Evolutionary conservation across 768 basidiomycete genomes (phyloP).

Genomic region (Amanita inopinata): DNA sequence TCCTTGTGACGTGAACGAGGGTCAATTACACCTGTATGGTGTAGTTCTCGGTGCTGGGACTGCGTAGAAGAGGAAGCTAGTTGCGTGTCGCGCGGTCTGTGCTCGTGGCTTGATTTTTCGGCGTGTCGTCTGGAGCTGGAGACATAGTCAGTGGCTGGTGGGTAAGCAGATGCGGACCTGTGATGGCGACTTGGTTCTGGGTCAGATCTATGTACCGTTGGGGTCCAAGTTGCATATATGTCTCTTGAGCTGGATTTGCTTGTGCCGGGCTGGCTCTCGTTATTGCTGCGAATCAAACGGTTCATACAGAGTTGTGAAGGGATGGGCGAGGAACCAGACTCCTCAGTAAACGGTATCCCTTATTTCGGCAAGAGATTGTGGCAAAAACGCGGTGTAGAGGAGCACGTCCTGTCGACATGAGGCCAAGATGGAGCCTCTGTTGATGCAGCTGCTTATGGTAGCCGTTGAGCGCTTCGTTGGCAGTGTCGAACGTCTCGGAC

Average conservation of each 20-base stretch:
- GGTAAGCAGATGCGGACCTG: conserved; percentile 16
- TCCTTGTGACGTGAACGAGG: conserved; percentile 1
- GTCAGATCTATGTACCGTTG: conserved; percentile 12
- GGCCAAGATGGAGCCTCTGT: conserved; percentile 30
- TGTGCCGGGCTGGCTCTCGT: conserved; percentile 33
- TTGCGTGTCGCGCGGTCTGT: conserved; percentile 10
- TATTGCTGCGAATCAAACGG: conserved; percentile 39
- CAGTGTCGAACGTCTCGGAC: neutral
- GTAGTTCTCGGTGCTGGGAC: conserved; percentile 1
- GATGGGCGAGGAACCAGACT: conserved; percentile 1
- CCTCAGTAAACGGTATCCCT: conserved; percentile 3
- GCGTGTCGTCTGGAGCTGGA: conserved; percentile 15
- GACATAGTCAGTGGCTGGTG: conserved; percentile 15
- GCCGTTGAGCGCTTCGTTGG: neutral
- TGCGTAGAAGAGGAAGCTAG: neutral
- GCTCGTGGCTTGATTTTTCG: conserved; percentile 22
- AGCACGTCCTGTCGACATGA: conserved; percentile 44
- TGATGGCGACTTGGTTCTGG: conserved; percentile 18
- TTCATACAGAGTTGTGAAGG: conserved; percentile 25
- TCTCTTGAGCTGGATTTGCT: conserved; percentile 30
- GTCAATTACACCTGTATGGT: conserved; percentile 1
- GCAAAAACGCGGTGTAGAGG: conserved; percentile 13
- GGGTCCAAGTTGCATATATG: conserved; percentile 26
- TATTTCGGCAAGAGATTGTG: conserved; percentile 5
- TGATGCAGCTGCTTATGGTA: conserved; percentile 17